Percentiles rank a stretch among this genome's conserved stretches.
Conservation (phyloP, 257 asterid species). For the Fraxinus cuspidata region DNA sequence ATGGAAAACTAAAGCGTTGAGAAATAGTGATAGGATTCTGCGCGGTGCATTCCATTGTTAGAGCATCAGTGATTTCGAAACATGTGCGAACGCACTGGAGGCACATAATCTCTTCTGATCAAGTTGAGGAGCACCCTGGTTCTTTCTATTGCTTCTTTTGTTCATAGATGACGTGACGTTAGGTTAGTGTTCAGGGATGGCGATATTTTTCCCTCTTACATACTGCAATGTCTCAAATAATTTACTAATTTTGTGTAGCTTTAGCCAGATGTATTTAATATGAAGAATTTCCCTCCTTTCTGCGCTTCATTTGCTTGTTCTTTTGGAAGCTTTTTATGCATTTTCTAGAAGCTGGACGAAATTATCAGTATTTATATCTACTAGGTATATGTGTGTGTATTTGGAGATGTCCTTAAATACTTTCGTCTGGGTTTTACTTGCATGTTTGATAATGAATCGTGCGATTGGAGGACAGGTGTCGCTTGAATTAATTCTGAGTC, state of each 20-base stretch:
- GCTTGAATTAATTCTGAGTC: background rate
- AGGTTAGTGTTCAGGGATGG: background rate
- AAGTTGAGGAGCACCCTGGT: background rate
- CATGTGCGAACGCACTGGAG: background rate
- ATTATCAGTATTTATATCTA: background rate
- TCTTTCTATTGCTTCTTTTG: background rate
- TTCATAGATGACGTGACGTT: background rate
- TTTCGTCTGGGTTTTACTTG: background rate
- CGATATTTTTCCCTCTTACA: background rate
- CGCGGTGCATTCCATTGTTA: background rate
- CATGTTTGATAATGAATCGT: background rate
- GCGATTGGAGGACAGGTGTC: background rate
- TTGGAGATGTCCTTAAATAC: background rate
- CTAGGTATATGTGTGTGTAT: background rate
- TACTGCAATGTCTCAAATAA: background rate
- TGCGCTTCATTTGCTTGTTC: background rate
- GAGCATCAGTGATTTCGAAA: background rate
- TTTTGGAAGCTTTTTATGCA: background rate
- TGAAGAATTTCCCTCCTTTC: background rate
- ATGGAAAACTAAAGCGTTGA: constrained; percentile 20
- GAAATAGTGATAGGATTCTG: background rate
- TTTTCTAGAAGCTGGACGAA: background rate
- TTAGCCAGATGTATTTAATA: background rate
- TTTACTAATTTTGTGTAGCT: background rate
- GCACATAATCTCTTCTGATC: background rate